Conservation (phyloP, 2,329 filamentous ascomycete genomes). For the Talaromyces pinophilus region DNA sequence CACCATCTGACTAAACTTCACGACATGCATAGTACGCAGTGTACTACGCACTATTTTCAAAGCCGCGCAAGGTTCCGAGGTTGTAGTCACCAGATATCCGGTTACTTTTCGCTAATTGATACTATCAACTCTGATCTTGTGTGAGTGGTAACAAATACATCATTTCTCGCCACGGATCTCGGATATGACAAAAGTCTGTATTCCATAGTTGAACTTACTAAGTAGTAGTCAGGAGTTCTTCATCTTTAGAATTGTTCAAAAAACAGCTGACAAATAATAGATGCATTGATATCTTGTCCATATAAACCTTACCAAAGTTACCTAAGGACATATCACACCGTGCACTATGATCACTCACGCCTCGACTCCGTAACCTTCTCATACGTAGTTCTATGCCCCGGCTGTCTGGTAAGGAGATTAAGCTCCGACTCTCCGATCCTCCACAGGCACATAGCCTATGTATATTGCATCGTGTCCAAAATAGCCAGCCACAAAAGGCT, state of each 20-base stretch:
- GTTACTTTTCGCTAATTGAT: not conserved
- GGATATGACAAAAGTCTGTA: not conserved
- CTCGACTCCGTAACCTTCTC: not conserved
- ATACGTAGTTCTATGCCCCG: not conserved
- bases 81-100: not conserved
- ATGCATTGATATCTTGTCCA: not conserved
- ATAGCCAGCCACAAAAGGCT: not conserved
- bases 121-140: not conserved
- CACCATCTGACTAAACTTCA: not conserved
- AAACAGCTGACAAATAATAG: not conserved
- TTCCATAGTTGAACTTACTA: not conserved
- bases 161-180: not conserved
- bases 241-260: not conserved
- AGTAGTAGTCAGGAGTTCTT: not conserved
- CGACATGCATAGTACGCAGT: not conserved
- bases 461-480: not conserved
- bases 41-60: not conserved
- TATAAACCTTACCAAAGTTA: not conserved
- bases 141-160: not conserved
- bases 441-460: not conserved
- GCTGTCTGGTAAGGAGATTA: not conserved
- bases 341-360: not conserved
- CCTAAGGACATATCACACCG: not conserved
- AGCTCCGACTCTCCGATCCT: not conserved
- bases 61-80: not conserved